Conservation (phyloP, 2,329 filamentous ascomycete species). For the Diaporthe citrichinensis region DNA sequence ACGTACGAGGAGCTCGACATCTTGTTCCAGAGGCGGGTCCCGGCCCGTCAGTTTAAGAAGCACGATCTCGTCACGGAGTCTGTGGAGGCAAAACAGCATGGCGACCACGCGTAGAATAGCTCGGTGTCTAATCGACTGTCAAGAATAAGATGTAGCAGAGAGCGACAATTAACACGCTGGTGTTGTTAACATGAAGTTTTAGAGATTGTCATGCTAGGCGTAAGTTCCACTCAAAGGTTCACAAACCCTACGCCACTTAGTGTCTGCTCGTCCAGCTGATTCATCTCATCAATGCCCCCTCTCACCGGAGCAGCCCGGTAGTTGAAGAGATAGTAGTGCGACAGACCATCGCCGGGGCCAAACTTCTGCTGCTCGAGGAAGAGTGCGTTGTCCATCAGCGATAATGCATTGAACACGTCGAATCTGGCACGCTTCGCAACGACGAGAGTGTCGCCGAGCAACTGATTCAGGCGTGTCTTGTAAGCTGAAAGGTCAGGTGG, state of each 20-base stretch:
- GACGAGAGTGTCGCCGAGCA: background rate
- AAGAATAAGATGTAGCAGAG: fast-evolving
- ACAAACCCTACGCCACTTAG: background rate
- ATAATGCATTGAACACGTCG: background rate
- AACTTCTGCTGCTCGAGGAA: background rate
- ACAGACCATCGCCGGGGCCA: background rate
- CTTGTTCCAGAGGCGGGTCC: conserved; percentile 62
- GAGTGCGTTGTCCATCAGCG: background rate
- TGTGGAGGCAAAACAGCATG: background rate
- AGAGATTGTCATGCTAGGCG: no score
- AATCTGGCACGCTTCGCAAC: background rate
- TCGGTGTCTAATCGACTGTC: background rate
- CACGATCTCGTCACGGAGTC: conserved; percentile 3
- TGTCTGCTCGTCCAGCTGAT: background rate
- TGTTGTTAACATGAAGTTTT: background rate
- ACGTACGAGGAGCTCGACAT: conserved; percentile 70
- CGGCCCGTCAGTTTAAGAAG: conserved; percentile 57
- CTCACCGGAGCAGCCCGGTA: background rate
- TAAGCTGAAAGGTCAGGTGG: background rate
- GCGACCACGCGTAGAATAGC: background rate
- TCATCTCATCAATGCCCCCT: background rate
- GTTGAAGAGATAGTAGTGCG: background rate
- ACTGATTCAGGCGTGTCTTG: background rate
- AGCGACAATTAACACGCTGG: no score
- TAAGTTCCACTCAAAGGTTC: background rate